These are phyloP conservation scores for Neurospora sp. DNA, from an alignment of 495 filamentous ascomycete genomes.

Conservation along the genomic window DNA sequence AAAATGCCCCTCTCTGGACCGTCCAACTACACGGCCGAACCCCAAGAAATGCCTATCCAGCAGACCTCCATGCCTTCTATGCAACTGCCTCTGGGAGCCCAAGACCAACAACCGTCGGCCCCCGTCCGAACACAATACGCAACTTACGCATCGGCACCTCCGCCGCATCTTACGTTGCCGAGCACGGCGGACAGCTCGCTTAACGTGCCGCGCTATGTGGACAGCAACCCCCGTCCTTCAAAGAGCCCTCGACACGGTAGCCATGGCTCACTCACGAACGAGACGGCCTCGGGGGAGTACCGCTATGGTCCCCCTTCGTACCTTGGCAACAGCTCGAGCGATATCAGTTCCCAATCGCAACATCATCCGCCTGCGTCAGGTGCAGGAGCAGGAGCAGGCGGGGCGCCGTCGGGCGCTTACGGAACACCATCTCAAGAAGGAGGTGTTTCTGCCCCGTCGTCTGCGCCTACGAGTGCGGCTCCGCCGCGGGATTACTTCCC, in stretches of 20 bases:
- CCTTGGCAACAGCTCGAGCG: conserved; percentile 15
- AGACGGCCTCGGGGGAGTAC: conserved; percentile 36
- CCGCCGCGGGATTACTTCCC: conserved; percentile 38
- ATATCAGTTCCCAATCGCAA: conserved; percentile 26
- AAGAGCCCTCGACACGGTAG: conserved; percentile 44
- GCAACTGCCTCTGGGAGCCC: conserved; percentile 33
- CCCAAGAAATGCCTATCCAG: conserved; percentile 36
- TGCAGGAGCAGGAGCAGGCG: conserved; percentile 5
- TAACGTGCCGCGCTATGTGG: conserved; percentile 38
- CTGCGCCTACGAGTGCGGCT: conserved; percentile 13
- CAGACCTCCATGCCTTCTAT: conserved; percentile 42
- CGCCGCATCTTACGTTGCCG: conserved; percentile 34
- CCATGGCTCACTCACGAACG: conserved; percentile 37
- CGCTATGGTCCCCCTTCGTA: conserved; percentile 36
- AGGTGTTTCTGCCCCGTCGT: conserved; percentile 1
- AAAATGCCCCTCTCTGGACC: conserved; percentile 36
- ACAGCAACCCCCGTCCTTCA: conserved; percentile 42
- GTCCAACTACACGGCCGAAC: conserved; percentile 35
- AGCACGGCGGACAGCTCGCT: conserved; percentile 30
- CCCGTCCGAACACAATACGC: conserved; percentile 39
- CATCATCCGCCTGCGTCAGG: conserved; percentile 12
- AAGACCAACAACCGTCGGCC: conserved; percentile 24
- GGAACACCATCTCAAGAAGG: conserved; percentile 9
- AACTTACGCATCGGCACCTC: conserved; percentile 29
- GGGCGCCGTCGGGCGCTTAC: conserved; percentile 6